Base-by-base conservation (phyloP, 192 early-diverging fungal genomes). In the Dimargaris xerosporica region DNA sequence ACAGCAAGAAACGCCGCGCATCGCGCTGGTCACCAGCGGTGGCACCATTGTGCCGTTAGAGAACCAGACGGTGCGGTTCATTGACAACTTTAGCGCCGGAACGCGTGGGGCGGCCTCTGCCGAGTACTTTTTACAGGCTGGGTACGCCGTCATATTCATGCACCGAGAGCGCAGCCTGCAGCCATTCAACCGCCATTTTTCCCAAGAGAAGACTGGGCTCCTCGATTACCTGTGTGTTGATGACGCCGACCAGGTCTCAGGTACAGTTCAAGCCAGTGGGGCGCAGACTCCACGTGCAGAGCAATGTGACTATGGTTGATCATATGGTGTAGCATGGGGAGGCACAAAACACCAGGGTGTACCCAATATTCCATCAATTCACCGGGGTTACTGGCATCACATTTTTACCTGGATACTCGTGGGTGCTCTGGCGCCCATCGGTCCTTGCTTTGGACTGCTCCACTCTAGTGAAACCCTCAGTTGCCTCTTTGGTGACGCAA, bases 31-130 rank as follows among this genome's bases (percentile, higher is more conserved):
- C 23, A 96, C 93, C 6, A 86, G 83, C 63, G 96, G 94, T 39
- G 96, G 96, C 44, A 99, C 96, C 7, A 96, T 91, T 0, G 93
- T 98, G 16, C 94, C 93, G 11, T 75, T 98, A 15, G 94, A 99
- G 66, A 84, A 85, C 64, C 83, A 96, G 68, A 99, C 95, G 4
- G 96, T 99, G 50, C 86, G 96, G 42, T 99, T 99, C 73, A 85
- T 99, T 59, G 96, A 99, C 76, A 99, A 99, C 71, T 99, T 99
- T 67, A 89, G 86, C 50, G 92, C 88, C 5, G 96, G 96, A 16
- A 97, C 89, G 13, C 86, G 96, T 52, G 96, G 96, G 26, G 87
- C 94, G 5, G 81, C 85, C 5, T 96, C 94, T 23, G 91, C 95
- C n/a, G 96, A 99, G 70, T 88, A 91, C 81, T 87, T 88, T 79